These are phyloP conservation scores for Talaromyces atroroseus DNA, from an alignment of 2,329 filamentous ascomycete species.

Conservation along the genomic window DNA sequence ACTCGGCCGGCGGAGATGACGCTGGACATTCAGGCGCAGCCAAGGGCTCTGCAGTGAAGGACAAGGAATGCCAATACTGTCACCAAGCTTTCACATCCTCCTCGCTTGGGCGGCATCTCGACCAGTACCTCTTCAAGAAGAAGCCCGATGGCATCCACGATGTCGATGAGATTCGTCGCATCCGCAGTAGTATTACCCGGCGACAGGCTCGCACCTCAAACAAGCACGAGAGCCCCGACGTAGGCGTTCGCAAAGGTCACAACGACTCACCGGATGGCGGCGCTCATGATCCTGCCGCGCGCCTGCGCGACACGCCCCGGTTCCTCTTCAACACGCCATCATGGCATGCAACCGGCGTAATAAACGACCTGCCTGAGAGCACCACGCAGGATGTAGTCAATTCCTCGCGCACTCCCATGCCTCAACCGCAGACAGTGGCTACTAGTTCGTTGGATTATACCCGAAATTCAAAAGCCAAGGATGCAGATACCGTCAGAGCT, in stretches of 20 bases:
- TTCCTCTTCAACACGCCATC: constrained; percentile 57
- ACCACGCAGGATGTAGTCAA: constrained; percentile 37
- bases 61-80: constrained; percentile 85
- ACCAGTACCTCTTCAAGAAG: constrained; percentile 88
- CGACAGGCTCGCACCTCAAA: constrained; percentile 67
- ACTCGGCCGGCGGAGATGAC: constrained; percentile 7
- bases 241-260: constrained; percentile 42
- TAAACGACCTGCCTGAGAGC: constrained; percentile 63
- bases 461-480: constrained; percentile 60
- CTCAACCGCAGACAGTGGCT: constrained; percentile 27
- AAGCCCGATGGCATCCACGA: constrained; percentile 91
- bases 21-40: constrained; percentile 4
- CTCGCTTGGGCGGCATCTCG: constrained; percentile 85
- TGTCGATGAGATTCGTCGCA: constrained; percentile 78
- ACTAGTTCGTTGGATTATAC: constrained; percentile 45
- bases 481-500: constrained; percentile 76
- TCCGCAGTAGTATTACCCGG: constrained; percentile 79
- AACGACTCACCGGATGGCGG: constrained; percentile 26
- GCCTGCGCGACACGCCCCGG: constrained; percentile 32
- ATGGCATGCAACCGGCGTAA: constrained; percentile 74
- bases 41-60: constrained; percentile 56
- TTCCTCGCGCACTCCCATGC: constrained; percentile 25
- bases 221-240: constrained; percentile 59
- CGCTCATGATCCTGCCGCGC: constrained; percentile 31
- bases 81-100: constrained; percentile 87